Percentiles rank a stretch among this genome's conserved stretches.
These are phyloP conservation scores for Xylariaceae sp. DNA, from an alignment of 2,329 filamentous ascomycete genomes.

Conservation along the genomic window DNA sequence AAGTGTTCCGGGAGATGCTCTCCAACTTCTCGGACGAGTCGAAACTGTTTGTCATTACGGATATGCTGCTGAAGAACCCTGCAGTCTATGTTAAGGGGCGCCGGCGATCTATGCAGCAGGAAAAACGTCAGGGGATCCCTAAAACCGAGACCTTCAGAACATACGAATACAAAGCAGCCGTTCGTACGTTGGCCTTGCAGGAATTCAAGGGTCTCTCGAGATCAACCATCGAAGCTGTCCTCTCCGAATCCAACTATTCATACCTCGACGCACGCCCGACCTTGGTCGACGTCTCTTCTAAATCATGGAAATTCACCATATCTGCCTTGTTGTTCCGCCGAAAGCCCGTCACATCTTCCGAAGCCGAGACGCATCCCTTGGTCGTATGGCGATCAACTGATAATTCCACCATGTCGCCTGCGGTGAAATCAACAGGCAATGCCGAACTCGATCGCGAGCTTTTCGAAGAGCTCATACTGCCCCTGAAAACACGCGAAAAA, in stretches of 20 bases:
- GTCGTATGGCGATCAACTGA: constrained; percentile 56
- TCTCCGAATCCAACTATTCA: constrained; percentile 75
- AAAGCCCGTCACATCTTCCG: constrained; percentile 48
- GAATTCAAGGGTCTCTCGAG: constrained; percentile 72
- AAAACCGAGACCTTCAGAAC: constrained; percentile 63
- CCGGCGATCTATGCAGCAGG: constrained; percentile 39
- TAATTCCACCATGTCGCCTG: constrained; percentile 52
- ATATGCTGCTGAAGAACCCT: constrained; percentile 68
- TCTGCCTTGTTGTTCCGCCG: constrained; percentile 65
- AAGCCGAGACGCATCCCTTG: constrained; percentile 57
- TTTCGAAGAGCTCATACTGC: constrained; percentile 51
- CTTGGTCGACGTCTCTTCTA: constrained; percentile 62
- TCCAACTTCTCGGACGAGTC: constrained; percentile 70
- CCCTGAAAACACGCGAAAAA: constrained; percentile 43
- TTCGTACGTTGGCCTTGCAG: constrained; percentile 60
- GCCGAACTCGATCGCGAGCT: constrained; percentile 59
- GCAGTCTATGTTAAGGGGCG: constrained; percentile 66
- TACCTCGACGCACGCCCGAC: constrained; percentile 68
- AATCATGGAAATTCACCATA: constrained; percentile 73
- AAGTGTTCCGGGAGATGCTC: constrained; percentile 80
- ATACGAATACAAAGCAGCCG: constrained; percentile 61
- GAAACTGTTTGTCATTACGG: constrained; percentile 68
- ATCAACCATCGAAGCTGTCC: constrained; percentile 69
- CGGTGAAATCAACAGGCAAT: constrained; percentile 61
- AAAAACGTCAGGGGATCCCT: constrained; percentile 41